phyloP scores from a whole-genome alignment of 1,284 basidiomycete species.

The Inonotus obliquus region DNA sequence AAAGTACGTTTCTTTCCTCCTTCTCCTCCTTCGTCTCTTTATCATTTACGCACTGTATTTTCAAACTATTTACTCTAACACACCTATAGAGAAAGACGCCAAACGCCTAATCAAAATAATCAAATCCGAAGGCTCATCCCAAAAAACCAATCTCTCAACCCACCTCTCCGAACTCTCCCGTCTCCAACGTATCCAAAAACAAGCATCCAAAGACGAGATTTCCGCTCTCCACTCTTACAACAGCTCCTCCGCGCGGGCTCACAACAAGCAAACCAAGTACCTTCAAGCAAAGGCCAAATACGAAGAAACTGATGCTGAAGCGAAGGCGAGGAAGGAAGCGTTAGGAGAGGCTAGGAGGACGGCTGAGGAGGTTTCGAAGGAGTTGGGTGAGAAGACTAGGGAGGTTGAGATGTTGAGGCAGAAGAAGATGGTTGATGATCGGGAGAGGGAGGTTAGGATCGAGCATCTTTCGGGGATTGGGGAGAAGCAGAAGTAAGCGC shows the following conservation, averaged over 20 bases:
- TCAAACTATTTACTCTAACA: too few relatives aligned
- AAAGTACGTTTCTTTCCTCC: conserved; percentile 6
- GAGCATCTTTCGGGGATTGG: conserved; percentile 1
- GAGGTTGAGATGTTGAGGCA: conserved; percentile 37
- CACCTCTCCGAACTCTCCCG: conserved; percentile 15
- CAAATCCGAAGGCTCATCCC: conserved; percentile 18
- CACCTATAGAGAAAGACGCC: conserved; percentile 19
- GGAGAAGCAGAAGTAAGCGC: too few relatives aligned
- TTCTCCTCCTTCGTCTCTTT: too few relatives aligned
- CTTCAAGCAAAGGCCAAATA: conserved; percentile 19
- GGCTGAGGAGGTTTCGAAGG: conserved; percentile 23
- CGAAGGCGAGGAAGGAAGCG: conserved; percentile 20
- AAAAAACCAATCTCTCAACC: conserved; percentile 13
- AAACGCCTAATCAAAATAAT: conserved; percentile 18
- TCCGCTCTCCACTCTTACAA: conserved; percentile 31
- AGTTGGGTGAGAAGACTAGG: conserved; percentile 29
- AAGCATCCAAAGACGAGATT: conserved; percentile 29
- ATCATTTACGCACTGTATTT: too few relatives aligned
- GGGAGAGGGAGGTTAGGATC: conserved; percentile 35
- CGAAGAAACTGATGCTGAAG: conserved; percentile 20
- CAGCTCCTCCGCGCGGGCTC: conserved; percentile 34
- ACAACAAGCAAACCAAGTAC: conserved; percentile 32
- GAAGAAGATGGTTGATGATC: conserved; percentile 39
- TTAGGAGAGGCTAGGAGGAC: conserved; percentile 22
- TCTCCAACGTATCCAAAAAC: conserved; percentile 19